Base-by-base conservation (phyloP, 1,284 basidiomycete genomes). In the Malassezia arunalokei region DNA sequence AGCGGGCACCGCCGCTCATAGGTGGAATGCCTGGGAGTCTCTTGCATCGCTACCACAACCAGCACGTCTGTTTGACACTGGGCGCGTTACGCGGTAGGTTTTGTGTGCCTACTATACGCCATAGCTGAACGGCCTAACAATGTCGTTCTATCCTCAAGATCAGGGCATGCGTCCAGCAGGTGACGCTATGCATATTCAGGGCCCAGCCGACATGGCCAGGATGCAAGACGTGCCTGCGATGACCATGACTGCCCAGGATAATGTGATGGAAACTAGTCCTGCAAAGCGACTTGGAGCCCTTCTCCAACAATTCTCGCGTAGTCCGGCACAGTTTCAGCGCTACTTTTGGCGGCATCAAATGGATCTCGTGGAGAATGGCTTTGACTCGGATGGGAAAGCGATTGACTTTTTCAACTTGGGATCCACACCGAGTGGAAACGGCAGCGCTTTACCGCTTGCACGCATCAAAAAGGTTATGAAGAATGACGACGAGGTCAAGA, bases 391-490 rank as follows among this genome's bases (percentile, higher is more conserved):
- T 20, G 64, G 64, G 30, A 62, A 62, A 15, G 41, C 62, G 17
- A 58, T 66, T 49, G 64, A 66, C 54, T 66, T 66, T 52, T 63
- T 65, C 29, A 51, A 51, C 33, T 40, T 52, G 14, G 49, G 49
- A n/a, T 43, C 44, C 6, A 31, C 47, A 7, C 45, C 54, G 1
- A 63, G 54, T 8, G 63, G 62, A 3, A 51, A 60, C 33, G 60
- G 64, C 9, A 66, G 67, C n/a, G 66, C 68, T 15, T 54, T 73
- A 2, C 70, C 70, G 0, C 54, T 73, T n/a, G 70, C 70, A 1
- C 57, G 70, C 9, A 71, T 73, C 52, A 73, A 73, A 40, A 71
- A 71, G 44, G 70, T 71, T 40, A 71, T 73, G 69, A 73, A 73
- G 56, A 63, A 62, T 20, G 67, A 73, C 49, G 67, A 68, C 33